Base-by-base conservation (phyloP, 2,329 filamentous ascomycete species). In the Pseudogymnoascus sp. region DNA sequence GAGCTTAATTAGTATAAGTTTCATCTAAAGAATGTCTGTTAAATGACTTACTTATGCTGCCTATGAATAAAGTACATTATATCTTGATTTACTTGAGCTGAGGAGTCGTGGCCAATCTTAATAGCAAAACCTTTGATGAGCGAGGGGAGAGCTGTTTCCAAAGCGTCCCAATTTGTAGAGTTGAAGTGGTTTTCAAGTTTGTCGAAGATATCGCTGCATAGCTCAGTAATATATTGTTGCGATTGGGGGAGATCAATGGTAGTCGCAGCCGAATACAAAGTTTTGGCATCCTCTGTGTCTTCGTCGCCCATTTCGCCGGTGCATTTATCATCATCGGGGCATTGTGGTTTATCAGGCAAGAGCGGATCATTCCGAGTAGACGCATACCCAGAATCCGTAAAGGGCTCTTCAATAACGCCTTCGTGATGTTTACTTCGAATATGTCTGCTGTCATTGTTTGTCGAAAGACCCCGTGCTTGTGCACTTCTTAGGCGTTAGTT, bases 381-480 rank as follows among this genome's bases (percentile, higher is more conserved):
- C 31, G n/a, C 44, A 3, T 50, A 50, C 31, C 24, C 44, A 11
- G 44, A 50, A 31, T 50, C 44, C 4, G 44, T 50, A 50, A 4
- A 31, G n/a, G 44, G n/a, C 26, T n/a, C 44, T 15, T 31, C 44
- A 15, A 10, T 8, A 11, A 15, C 13, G 9, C 9, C 24, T 74
- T 76, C 68, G 2, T 73, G 74, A 71, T 96, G 92, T 5, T 89
- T 85, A 63, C 85, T 88, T 69, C 84, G 85, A 67, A 82, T 84
- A 71, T 96, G 92, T 60, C 92, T 80, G 15, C 87, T 82, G 68
- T 96, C 92, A 71, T 95, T 96, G 15, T 77, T 73, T 0, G 90
- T 95, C 15, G 87, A 86, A 68, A 96, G 96, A 0, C 90, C 90
- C 64, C 83, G 26, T 6, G n/a, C 47, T 1, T 31, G 8, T 33